A percentile compares a stretch with the other conserved stretches of the same genome.
Conservation (phyloP, 2,329 filamentous ascomycete genomes). For the Aspergillus ochraceus region DNA sequence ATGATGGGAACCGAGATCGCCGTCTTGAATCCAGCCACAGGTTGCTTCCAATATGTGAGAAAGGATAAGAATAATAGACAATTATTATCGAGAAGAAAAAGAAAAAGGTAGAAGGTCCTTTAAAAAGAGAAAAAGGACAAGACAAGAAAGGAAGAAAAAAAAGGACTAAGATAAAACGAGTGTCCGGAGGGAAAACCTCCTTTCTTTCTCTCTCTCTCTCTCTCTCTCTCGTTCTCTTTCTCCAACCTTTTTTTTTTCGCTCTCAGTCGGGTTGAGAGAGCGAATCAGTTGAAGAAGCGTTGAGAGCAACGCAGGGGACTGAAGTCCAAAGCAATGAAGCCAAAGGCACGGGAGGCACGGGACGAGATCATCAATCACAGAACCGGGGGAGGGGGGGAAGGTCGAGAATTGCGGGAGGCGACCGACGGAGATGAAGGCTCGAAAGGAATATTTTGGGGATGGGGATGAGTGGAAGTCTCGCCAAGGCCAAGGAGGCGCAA, state of each 20-base stretch:
- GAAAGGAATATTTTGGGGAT: conserved; percentile 26
- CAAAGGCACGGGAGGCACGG: conserved; percentile 18
- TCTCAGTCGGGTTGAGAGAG: conserved; percentile 31
- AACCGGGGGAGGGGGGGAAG: conserved; percentile 21
- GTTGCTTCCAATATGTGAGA: conserved; percentile 3
- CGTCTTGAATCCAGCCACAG: conserved; percentile 2
- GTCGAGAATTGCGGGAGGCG: conserved; percentile 20
- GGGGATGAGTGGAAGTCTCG: conserved; percentile 31
- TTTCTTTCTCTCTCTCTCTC: conserved; percentile 29
- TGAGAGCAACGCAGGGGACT: conserved; percentile 26
- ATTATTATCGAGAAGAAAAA: conserved; percentile 6
- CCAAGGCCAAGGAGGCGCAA: conserved; percentile 40
- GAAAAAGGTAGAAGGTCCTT: conserved; percentile 19
- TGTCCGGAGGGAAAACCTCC: conserved; percentile 44
- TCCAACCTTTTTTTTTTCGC: conserved; percentile 13
- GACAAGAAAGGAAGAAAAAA: conserved; percentile 24
- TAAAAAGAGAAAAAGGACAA: neutral
- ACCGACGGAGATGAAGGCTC: conserved; percentile 23
- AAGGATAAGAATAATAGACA: conserved; percentile 2
- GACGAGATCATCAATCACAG: conserved; percentile 33
- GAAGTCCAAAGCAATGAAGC: conserved; percentile 26
- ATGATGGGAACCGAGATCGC: conserved; percentile 6
- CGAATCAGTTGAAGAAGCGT: conserved; percentile 28
- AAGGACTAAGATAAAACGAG: conserved; percentile 36
- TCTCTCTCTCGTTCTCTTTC: conserved; percentile 8